A percentile compares a stretch with the other conserved stretches of the same genome.
These are phyloP conservation scores for Hypocrella siamensis DNA, from an alignment of 2,329 filamentous ascomycete species.

Conservation along the genomic window DNA sequence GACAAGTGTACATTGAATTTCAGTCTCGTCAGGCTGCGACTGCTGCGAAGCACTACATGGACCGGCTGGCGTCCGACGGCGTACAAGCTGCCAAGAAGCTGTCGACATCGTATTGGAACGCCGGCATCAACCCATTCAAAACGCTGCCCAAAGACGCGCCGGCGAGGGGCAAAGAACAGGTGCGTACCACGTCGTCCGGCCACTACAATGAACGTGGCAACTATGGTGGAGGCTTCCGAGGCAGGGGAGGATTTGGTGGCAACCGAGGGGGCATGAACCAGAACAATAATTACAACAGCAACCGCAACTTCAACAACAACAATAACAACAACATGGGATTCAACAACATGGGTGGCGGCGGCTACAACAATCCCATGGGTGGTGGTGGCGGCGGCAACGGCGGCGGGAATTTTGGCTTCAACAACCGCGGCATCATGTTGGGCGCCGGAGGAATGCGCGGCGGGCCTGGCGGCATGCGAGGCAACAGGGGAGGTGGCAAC, in stretches of 20 bases:
- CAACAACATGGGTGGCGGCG: slow-evolving; percentile 26
- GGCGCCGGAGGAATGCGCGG: slow-evolving; percentile 32
- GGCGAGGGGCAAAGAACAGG: slow-evolving; percentile 39
- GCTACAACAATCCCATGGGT: slow-evolving; percentile 35
- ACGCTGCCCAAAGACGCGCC: slow-evolving; percentile 83
- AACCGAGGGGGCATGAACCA: slow-evolving; percentile 33
- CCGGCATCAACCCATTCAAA: slow-evolving; percentile 72
- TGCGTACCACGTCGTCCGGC: slow-evolving; percentile 35
- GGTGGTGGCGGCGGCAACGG: slow-evolving; percentile 32
- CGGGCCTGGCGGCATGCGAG: slow-evolving; percentile 31
- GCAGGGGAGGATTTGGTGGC: slow-evolving; percentile 30
- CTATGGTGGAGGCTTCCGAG: slow-evolving; percentile 34
- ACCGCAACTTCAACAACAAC: slow-evolving; percentile 27
- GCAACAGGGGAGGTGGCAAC: slow-evolving; percentile 33
- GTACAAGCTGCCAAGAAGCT: slow-evolving; percentile 49
- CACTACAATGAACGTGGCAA: slow-evolving; percentile 29
- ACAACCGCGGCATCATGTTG: slow-evolving; percentile 20
- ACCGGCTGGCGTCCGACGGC: slow-evolving; percentile 39
- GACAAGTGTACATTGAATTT: slow-evolving; percentile 75
- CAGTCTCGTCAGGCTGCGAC: slow-evolving; percentile 70
- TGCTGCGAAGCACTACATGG: slow-evolving; percentile 69
- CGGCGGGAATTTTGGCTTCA: slow-evolving; percentile 35
- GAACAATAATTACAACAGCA: slow-evolving; percentile 8
- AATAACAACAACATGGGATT: slow-evolving; percentile 29
- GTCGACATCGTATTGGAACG: slow-evolving; percentile 58